Evolutionary conservation across 495 filamentous ascomycete species (phyloP).

Genomic region (Penicillium soppii): DNA sequence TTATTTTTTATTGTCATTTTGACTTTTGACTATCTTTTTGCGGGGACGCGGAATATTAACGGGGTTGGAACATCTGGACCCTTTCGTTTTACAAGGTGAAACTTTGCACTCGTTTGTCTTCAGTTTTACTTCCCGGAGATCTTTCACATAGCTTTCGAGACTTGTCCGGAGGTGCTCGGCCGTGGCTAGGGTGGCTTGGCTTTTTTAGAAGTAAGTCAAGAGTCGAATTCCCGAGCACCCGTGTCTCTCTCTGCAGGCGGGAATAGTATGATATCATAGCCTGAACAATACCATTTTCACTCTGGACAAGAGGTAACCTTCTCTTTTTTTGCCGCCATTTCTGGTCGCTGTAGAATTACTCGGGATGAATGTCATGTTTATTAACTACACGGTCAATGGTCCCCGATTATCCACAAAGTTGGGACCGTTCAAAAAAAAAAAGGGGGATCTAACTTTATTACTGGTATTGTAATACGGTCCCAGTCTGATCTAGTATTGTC

Average conservation of each 20-base stretch:
- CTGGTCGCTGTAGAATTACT: not conserved
- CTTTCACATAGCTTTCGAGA: not conserved
- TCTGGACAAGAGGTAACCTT: too few relatives aligned
- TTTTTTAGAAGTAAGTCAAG: not conserved
- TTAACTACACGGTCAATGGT: too few relatives aligned
- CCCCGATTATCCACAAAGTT: too few relatives aligned
- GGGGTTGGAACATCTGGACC: conserved; percentile 1
- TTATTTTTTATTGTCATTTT: not conserved
- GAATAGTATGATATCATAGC: conserved; percentile 14
- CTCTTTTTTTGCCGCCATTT: too few relatives aligned
- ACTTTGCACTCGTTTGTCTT: not conserved
- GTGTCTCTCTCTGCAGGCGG: not conserved
- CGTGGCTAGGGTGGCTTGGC: conserved; percentile 11
- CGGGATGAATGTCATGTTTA: too few relatives aligned
- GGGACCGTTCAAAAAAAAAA: too few relatives aligned
- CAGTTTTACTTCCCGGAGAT: conserved; percentile 1
- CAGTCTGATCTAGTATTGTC: too few relatives aligned
- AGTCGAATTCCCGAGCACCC: conserved; percentile 4
- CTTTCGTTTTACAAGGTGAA: not conserved
- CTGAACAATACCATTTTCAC: too few relatives aligned
- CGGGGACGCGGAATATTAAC: conserved; percentile 17
- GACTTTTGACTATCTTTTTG: conserved; percentile 2
- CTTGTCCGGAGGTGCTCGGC: conserved; percentile 19
- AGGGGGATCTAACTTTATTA: too few relatives aligned
- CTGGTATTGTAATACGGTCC: too few relatives aligned